phyloP scores from a whole-genome alignment of 495 filamentous ascomycete species.

The Patellaria atrata region DNA sequence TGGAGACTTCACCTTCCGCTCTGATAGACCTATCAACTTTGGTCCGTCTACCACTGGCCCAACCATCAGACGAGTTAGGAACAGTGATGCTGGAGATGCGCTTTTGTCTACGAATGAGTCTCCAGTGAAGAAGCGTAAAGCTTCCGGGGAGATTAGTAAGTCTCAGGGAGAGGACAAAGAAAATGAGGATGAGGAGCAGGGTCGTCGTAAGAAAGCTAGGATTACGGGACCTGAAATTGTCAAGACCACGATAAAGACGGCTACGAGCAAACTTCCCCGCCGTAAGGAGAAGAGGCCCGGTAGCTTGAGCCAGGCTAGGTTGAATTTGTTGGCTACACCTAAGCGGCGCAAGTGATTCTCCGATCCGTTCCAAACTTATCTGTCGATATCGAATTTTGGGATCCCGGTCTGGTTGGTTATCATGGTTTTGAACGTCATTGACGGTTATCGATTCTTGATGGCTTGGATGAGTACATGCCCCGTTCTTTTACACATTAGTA shows the following conservation, averaged over 20 bases:
- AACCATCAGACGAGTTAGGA: slow-evolving; percentile 18
- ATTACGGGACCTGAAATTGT: slow-evolving; percentile 3
- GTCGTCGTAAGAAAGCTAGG: slow-evolving; percentile 25
- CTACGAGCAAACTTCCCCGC: slow-evolving; percentile 11
- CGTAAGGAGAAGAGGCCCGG: slow-evolving; percentile 10
- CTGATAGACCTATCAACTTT: slow-evolving; percentile 21
- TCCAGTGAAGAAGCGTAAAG: slow-evolving; percentile 27
- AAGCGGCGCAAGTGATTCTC: slow-evolving; percentile 19
- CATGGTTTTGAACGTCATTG: too few relatives aligned
- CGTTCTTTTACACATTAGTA: too few relatives aligned
- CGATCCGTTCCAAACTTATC: too few relatives aligned
- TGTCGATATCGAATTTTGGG: too few relatives aligned
- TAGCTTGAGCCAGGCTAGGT: slow-evolving; percentile 22
- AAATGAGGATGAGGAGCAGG: slow-evolving; percentile 13
- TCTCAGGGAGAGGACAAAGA: slow-evolving; percentile 18
- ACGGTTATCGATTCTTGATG: too few relatives aligned
- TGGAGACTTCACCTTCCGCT: slow-evolving; percentile 27
- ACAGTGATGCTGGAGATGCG: slow-evolving; percentile 12
- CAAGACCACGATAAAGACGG: slow-evolving; percentile 10
- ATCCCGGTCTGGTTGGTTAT: too few relatives aligned
- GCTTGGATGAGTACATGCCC: too few relatives aligned
- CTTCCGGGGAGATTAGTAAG: slow-evolving; percentile 11
- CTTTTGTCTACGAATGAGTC: not conserved
- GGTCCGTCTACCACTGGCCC: slow-evolving; percentile 12
- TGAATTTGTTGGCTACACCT: slow-evolving; percentile 26